These are phyloP conservation scores for Ambrosiella xylebori DNA, from an alignment of 2,329 filamentous ascomycete species.

Conservation along the genomic window DNA sequence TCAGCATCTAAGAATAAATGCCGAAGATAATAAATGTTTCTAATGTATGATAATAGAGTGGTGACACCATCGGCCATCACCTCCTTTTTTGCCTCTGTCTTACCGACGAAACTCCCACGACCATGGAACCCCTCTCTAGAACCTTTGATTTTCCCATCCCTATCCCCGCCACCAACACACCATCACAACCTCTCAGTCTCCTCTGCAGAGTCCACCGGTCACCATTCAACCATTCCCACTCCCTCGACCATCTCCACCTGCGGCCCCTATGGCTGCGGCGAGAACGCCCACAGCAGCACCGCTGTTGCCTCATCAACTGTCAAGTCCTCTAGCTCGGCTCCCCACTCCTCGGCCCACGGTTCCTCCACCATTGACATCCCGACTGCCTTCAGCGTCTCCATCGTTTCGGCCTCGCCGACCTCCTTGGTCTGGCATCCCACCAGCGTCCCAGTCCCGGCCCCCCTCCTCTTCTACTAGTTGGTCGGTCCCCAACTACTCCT, in stretches of 20 bases:
- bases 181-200: background rate
- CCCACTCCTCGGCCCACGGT: background rate
- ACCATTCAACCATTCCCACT: background rate
- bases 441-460: background rate
- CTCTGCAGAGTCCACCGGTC: conserved; percentile 1
- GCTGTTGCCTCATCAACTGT: background rate
- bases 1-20: no score
- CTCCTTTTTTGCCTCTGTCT: no score
- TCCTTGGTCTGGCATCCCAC: background rate
- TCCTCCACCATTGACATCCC: no score
- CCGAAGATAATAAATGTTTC: no score
- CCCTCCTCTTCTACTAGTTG: background rate
- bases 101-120: no score
- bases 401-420: background rate
- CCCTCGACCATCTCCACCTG: background rate
- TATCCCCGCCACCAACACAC: no score
- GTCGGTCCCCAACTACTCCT: background rate
- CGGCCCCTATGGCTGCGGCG: conserved; percentile 3
- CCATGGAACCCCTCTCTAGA: no score
- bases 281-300: background rate
- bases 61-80: no score
- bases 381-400: background rate
- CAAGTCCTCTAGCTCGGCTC: background rate
- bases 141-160: no score
- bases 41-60: no score